Evolutionary conservation across 1,284 basidiomycete species (phyloP), one percentile per base, ranked within the genome.

Genomic region (Testicularia cyperi): DNA sequence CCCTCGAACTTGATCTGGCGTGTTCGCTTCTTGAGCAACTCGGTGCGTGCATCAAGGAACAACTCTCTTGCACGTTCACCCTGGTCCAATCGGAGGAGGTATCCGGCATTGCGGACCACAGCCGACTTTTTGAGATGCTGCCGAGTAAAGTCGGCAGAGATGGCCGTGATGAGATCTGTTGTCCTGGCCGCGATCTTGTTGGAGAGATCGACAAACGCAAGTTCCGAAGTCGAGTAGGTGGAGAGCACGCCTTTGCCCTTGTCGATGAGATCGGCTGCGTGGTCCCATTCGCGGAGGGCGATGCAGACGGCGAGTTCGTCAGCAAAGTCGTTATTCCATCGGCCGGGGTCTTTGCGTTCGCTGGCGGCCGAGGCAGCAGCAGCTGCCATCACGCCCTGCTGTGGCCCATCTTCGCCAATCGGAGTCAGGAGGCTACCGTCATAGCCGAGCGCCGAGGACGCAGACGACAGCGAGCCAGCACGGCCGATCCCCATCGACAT

Each of bases 261-360:
- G 70, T 94, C 89, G 8, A 96, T 85, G 3, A 95, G 80, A 10
- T 80, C 79, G 10, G 89, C 87, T 0, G 92, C 91, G 66, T 87
- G 84, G 23, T 88, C 85, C 88, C 91, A 97, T 65, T 90, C 85
- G 37, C 89, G 83, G 37, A 92, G 80, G 1, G 92, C 89, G 55
- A 97, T 92, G 2, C 89, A 84, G 13, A 98, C 92, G 0, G 89
- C 88, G 8, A 97, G 79, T 35, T 94, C 86, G 74, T 98, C 95
- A 3, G 87, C 85, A 79, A 90, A 92, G 55, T 95, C 90, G 43
- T 87, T 86, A 16, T 90, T 84, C 85, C 88, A 96, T 14, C 86
- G 83, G 10, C 82, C 70, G 0, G 77, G 68, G 33, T 78, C 72
- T 33, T 77, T 72, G 13, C 54, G 44, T 21, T 68, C 67, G 12